Conservation (phyloP, 2,329 filamentous ascomycete genomes). For the Diaporthe ilicicola region DNA sequence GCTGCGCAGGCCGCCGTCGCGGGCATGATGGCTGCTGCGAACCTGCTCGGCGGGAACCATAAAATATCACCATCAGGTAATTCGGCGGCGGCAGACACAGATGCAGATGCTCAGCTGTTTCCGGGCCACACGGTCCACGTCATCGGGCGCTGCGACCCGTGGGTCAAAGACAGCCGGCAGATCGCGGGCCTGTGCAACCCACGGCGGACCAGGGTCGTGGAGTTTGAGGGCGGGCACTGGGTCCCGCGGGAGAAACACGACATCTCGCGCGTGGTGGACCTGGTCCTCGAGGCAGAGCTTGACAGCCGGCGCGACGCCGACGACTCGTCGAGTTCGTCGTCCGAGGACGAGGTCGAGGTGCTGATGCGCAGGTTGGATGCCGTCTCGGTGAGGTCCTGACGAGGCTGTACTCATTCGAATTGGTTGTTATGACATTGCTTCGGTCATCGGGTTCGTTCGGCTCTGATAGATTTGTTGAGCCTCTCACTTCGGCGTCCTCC, state of each 20-base stretch:
- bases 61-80: not conserved
- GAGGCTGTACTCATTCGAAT: not conserved
- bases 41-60: not conserved
- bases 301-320: slow-evolving; percentile 11
- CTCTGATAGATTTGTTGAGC: not conserved
- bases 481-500: not conserved
- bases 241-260: slow-evolving; percentile 35
- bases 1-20: slow-evolving; percentile 34
- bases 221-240: slow-evolving; percentile 38
- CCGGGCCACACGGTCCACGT: slow-evolving; percentile 33
- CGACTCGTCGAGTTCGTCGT: slow-evolving; percentile 7
- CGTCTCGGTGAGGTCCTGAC: not conserved
- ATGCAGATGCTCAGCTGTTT: slow-evolving; percentile 4
- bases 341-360: slow-evolving; percentile 13
- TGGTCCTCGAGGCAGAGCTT: slow-evolving; percentile 23
- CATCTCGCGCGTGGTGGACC: slow-evolving; percentile 29
- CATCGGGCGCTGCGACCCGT: slow-evolving; percentile 36
- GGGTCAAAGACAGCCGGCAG: slow-evolving; percentile 32
- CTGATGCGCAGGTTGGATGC: not conserved
- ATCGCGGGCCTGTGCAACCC: slow-evolving; percentile 34
- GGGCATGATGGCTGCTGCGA: slow-evolving; percentile 23
- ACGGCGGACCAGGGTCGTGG: slow-evolving; percentile 30
- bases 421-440: no score
- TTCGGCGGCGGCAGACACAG: not conserved
- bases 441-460: no score